Conservation (phyloP, 2,329 filamentous ascomycete genomes). For the Fusarium nurragi region DNA sequence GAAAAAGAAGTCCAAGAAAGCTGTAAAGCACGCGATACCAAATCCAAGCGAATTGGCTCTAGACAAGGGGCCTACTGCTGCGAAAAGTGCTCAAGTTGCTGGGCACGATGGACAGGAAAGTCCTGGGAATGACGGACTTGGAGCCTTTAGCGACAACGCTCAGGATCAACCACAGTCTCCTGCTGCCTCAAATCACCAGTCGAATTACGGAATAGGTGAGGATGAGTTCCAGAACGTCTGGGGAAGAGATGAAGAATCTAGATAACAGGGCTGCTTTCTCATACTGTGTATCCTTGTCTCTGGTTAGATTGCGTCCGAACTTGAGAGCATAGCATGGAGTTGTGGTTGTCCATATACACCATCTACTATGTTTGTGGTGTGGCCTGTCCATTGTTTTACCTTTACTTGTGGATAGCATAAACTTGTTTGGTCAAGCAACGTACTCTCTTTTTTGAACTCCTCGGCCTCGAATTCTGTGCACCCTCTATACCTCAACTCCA, state of each 20-base stretch:
- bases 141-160: constrained; percentile 2
- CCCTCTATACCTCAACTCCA: neutral
- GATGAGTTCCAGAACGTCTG: constrained; percentile 60
- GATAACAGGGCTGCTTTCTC: constrained; percentile 27
- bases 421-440: neutral
- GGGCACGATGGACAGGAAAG: constrained; percentile 37
- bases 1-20: constrained; percentile 52
- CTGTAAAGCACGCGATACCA: constrained; percentile 49
- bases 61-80: constrained; percentile 35
- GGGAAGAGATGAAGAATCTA: constrained; percentile 45
- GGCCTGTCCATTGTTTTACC: neutral
- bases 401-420: neutral
- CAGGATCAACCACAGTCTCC: constrained; percentile 24
- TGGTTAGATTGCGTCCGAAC: constrained; percentile 10
- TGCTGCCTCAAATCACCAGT: constrained; percentile 39
- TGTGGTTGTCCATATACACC: constrained; percentile 35
- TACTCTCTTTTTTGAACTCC: neutral
- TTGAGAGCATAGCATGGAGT: constrained; percentile 44
- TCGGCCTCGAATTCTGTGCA: neutral
- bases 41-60: constrained; percentile 44
- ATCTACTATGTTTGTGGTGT: neutral
- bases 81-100: constrained; percentile 16
- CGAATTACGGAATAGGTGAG: constrained; percentile 48
- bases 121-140: constrained; percentile 35
- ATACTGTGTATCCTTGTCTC: constrained; percentile 30